Base-by-base conservation (phyloP, 306 rosid species). In the Castanea mollissima region DNA sequence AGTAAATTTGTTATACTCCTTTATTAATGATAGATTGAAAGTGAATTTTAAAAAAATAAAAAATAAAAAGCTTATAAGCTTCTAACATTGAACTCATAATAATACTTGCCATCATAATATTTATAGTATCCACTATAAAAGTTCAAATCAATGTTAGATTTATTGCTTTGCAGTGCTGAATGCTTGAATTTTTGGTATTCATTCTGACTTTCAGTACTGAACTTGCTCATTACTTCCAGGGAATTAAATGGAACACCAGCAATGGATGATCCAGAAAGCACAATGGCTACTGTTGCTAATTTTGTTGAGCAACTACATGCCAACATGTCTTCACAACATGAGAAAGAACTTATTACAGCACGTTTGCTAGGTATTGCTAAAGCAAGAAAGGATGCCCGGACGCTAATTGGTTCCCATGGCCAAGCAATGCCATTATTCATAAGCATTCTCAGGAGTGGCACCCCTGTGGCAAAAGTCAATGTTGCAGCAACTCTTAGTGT, bases 371-470 rank as follows among this genome's bases (percentile, higher is more conserved):
- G 78, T 74, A 89, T 92, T 87, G 85, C 96, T 65, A 86, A 74
- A 82, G 81, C 85, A 81, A 89, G 89, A 83, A 95, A 91, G 90
- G 97, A 92, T 86, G 94, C 90, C 4, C 89, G 98, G 86, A 75
- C 71, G 60, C 80, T 95, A 75, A 92, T 95, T 54, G 96, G 99
- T 82, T 92, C 94, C 79, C 98, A 92, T 90, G 90, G 97, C 83
- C 99, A 92, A 83, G 99, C 98, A 68, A 95, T 95, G 98, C 98
- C 98, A 55, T 90, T 95, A 89, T 93, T 95, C 89, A 89, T 92
- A 83, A 95, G 84, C 88, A 88, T 92, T 82, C 99, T 95, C 80
- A 86, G 99, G 84, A 88, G 78, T 80, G 97, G 99, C 83, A 90
- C 96, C 70, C 80, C 87, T 69, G 82, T 35, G 31, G 99, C 99